Percentiles rank a stretch among this genome's conserved stretches.
Conservation (phyloP, 192 early-diverging fungal species). For the Gaertneriomyces sp. region DNA sequence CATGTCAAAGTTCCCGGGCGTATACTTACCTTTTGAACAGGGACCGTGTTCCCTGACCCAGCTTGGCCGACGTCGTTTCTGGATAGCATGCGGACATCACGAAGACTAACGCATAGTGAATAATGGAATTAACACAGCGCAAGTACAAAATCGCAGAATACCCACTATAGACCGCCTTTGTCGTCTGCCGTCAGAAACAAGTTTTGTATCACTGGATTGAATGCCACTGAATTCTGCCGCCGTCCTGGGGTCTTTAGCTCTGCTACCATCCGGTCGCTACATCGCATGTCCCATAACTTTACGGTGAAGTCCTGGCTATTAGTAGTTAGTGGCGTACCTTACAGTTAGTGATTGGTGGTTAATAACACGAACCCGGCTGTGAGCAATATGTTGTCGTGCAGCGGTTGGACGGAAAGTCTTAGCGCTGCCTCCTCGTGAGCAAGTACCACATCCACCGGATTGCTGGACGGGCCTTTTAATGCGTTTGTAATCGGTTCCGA, state of each 20-base stretch:
- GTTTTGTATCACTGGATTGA: conserved; percentile 18
- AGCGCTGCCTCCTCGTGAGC: conserved; percentile 15
- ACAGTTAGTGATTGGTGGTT: neutral
- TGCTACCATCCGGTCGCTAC: conserved; percentile 2
- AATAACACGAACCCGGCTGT: conserved; percentile 14
- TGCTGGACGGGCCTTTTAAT: neutral
- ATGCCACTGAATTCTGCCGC: conserved; percentile 16
- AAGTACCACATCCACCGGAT: neutral
- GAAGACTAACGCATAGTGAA: neutral
- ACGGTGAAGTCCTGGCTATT: neutral
- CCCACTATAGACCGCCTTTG: conserved; percentile 14
- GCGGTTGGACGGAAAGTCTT: conserved; percentile 10
- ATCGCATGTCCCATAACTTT: conserved; percentile 18
- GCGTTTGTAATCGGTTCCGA: conserved; percentile 4
- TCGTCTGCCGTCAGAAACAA: conserved; percentile 14
- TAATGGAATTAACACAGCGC: neutral
- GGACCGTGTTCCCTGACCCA: neutral
- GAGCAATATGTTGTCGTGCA: conserved; percentile 12
- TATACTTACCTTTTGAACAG: conserved; percentile 1
- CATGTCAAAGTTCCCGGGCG: neutral
- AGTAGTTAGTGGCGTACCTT: no score
- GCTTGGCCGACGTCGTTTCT: no score
- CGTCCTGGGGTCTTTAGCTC: conserved; percentile 1
- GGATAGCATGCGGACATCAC: no score
- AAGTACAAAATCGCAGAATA: neutral